Evolutionary conservation across 176 grass and related monocot genomes (phyloP).

Genomic region (Metroxylon sagu): DNA sequence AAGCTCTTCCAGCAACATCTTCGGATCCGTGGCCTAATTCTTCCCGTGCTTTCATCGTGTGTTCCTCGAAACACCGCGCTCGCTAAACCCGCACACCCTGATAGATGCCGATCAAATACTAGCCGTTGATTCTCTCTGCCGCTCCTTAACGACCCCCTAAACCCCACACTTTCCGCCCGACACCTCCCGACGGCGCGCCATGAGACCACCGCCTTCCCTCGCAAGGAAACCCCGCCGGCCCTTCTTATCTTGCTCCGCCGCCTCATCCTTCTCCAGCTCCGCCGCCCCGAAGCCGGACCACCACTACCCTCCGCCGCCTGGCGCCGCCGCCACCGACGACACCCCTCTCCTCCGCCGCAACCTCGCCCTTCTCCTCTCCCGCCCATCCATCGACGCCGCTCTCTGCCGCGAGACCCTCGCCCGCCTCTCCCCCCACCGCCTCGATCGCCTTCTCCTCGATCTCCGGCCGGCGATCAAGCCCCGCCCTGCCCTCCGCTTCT

Average conservation of each 20-base stretch:
- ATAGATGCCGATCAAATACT: no score
- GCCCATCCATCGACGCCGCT: conserved; percentile 7
- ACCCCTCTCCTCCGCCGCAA: conserved; percentile 27
- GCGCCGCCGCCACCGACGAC: neutral
- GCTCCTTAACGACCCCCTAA: no score
- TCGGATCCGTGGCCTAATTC: no score
- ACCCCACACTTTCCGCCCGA: no score
- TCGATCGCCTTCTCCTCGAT: conserved; percentile 11
- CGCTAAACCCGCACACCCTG: no score
- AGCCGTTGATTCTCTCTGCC: no score
- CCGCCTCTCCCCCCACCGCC: neutral
- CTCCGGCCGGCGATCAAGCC: conserved; percentile 8
- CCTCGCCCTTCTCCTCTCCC: conserved; percentile 21
- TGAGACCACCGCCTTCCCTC: no score
- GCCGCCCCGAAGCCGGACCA: conserved; percentile 3
- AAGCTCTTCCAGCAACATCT: no score
- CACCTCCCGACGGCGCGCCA: no score
- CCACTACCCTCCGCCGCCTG: no score
- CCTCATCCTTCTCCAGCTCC: conserved; percentile 17
- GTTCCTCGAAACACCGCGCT: no score
- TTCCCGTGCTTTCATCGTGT: no score
- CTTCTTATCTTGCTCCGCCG: conserved; percentile 24
- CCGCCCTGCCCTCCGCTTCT: conserved; percentile 37
- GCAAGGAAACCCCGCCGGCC: neutral
- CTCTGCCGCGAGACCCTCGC: conserved; percentile 20